Base-by-base conservation (phyloP, 768 basidiomycete genomes). In the Peribolospora kevripleyi region DNA sequence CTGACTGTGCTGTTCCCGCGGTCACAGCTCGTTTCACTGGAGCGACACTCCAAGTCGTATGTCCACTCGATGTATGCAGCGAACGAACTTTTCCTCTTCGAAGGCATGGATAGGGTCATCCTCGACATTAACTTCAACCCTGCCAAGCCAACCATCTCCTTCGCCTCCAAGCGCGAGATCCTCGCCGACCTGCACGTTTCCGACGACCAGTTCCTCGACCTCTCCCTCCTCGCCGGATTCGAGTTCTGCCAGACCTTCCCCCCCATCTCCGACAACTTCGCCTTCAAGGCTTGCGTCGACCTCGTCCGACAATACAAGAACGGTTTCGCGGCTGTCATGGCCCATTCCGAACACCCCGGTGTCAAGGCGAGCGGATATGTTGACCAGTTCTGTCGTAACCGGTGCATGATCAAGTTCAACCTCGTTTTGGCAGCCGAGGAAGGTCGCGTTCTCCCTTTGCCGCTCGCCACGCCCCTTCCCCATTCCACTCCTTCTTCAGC, bases 181-280 rank as follows among this genome's bases (percentile, higher is more conserved):
- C 72, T 93, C 56, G 69, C 64, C 14, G 78, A 80, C 57, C 70
- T 82, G 46, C 73, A 69, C 6, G 72, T 97, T 48, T 71, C 67
- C 48, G 80, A 86, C 61, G 88, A 93, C 64, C 90, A 93, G 64
- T 91, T 97, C 69, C 78, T 97, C 60, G 93, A 98, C 67, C 75
- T 88, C 58, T 81, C 80, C 36, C 82, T 98, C 62, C 75, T 98
- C 55, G 78, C 91, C 43, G 93, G 93, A 11, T 90, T 81, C 59
- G 83, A 90, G 40, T 75, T 78, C 60, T 63, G 65, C 3, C 67
- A 64, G 4, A 79, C 82, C 0, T 69, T 70, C 64, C 71, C 70
- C 2, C 66, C 68, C 7, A 53, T 68, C 57, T 58, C 58, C 59
- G 59, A 46, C 54, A 66, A 60, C 54, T 69, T 67, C 54, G 59